Conservation (phyloP, 208 protist species). For the Plasmodiophora brassicae region DNA sequence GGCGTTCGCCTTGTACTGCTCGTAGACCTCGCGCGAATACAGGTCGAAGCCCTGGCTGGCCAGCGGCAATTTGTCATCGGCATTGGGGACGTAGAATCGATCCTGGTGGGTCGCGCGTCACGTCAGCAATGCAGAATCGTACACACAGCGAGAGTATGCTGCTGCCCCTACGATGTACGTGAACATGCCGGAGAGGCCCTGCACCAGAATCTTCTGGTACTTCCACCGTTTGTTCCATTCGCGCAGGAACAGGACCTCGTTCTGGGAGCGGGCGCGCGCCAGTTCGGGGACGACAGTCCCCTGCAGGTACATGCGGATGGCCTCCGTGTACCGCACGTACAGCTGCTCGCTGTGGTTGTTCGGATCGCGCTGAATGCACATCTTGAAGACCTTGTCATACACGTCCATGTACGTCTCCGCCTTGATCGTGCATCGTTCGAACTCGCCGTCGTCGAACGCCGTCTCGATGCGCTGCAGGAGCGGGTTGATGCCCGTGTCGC, state of each 20-base stretch:
- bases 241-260: constrained; percentile 45
- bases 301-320: constrained; percentile 41
- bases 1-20: neutral
- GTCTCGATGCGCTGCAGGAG: neutral
- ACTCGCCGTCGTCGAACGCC: neutral
- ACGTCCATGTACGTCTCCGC: neutral
- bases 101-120: neutral
- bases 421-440: constrained; percentile 29
- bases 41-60: constrained; percentile 31
- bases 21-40: constrained; percentile 1
- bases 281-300: constrained; percentile 23
- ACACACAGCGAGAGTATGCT: neutral
- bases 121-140: neutral
- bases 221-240: constrained; percentile 46
- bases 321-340: constrained; percentile 34
- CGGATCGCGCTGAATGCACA: constrained; percentile 50
- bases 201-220: constrained; percentile 42
- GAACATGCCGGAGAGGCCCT: constrained; percentile 39
- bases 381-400: constrained; percentile 45
- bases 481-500: neutral
- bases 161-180: constrained; percentile 34
- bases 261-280: neutral
- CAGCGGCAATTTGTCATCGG: constrained; percentile 33
- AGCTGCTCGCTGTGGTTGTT: constrained; percentile 43
- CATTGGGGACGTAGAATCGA: constrained; percentile 49